Conservation (phyloP, 495 filamentous ascomycete genomes). For the Penicillium cinerascens region DNA sequence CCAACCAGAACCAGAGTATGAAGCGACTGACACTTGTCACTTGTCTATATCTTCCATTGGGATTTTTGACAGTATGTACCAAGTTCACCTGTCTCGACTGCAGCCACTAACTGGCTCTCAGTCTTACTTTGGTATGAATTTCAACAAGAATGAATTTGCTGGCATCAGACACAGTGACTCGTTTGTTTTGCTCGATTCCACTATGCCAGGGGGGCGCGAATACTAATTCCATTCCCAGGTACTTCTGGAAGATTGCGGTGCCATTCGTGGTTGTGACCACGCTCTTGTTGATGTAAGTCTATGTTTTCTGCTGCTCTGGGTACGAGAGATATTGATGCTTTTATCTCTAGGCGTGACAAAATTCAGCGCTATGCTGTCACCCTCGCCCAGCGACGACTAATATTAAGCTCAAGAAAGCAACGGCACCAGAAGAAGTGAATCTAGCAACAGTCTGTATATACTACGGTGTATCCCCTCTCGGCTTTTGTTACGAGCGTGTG, state of each 20-base stretch:
- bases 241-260: slow-evolving; percentile 63
- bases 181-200: slow-evolving; percentile 27
- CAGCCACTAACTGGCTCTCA: slow-evolving; percentile 8
- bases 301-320: no score
- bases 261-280: slow-evolving; percentile 56
- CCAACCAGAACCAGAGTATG: slow-evolving; percentile 87
- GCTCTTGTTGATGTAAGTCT: slow-evolving; percentile 51
- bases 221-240: slow-evolving; percentile 17
- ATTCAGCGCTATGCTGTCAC: no score
- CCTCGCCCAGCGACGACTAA: no score
- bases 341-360: no score
- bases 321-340: no score
- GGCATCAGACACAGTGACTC: slow-evolving; percentile 50
- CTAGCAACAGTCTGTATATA: no score
- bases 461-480: no score
- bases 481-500: no score
- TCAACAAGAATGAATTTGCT: slow-evolving; percentile 55
- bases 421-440: no score
- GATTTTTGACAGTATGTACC: slow-evolving; percentile 62
- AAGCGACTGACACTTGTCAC: slow-evolving; percentile 77
- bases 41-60: slow-evolving; percentile 80
- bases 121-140: slow-evolving; percentile 88
- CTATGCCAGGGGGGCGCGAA: no score
- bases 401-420: no score
- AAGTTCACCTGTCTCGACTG: no score